These are phyloP conservation scores for Sclerotinia glacialis DNA, from an alignment of 2,329 filamentous ascomycete species.

Conservation along the genomic window DNA sequence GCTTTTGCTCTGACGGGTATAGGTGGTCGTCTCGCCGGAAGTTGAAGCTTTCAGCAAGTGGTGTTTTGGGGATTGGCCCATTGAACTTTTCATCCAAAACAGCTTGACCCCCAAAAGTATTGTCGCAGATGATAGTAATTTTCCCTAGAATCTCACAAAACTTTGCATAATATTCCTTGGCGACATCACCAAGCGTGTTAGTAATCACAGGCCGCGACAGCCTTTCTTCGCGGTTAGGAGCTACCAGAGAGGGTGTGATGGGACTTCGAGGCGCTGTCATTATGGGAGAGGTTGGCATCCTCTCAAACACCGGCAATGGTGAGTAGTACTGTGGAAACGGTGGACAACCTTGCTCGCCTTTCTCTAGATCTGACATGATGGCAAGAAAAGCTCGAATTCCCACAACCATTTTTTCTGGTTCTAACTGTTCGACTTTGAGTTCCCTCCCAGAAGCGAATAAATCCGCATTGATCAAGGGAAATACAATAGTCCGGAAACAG, in stretches of 20 bases:
- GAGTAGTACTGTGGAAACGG: conserved; percentile 75
- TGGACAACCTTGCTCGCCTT: conserved; percentile 70
- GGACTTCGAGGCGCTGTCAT: conserved; percentile 42
- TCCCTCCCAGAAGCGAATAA: conserved; percentile 66
- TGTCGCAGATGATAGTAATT: conserved; percentile 94
- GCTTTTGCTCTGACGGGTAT: conserved; percentile 74
- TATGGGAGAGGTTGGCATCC: conserved; percentile 50
- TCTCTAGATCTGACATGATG: conserved; percentile 90
- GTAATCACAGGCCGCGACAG: conserved; percentile 64
- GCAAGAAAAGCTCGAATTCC: conserved; percentile 91
- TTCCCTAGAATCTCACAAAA: conserved; percentile 96
- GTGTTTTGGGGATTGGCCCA: conserved; percentile 84
- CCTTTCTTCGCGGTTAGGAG: conserved; percentile 54
- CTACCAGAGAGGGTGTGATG: conserved; percentile 28
- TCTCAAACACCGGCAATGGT: conserved; percentile 44
- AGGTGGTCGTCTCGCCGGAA: conserved; percentile 81
- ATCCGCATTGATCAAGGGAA: conserved; percentile 89
- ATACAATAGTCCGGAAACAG: conserved; percentile 90
- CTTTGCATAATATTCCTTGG: conserved; percentile 79
- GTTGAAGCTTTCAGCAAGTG: conserved; percentile 89
- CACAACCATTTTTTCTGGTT: conserved; percentile 96
- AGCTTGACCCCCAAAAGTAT: conserved; percentile 94
- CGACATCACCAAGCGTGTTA: conserved; percentile 66
- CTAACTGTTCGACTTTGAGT: conserved; percentile 77
- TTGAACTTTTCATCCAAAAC: conserved; percentile 93